Conservation (phyloP, 108 stramenopile species). For the Nitzschia sp. region DNA sequence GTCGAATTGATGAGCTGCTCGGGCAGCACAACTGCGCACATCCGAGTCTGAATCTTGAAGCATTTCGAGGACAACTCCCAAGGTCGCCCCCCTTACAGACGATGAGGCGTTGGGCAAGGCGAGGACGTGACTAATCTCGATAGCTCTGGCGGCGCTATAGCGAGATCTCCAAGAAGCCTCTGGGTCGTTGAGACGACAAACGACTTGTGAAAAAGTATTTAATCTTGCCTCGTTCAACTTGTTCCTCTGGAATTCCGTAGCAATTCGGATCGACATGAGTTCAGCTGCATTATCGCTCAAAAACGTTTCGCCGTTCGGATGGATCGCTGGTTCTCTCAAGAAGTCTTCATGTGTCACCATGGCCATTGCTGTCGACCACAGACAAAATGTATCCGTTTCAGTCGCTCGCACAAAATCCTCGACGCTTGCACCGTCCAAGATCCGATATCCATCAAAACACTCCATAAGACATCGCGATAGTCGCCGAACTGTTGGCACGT, state of each 20-base stretch:
- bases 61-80: constrained; percentile 14
- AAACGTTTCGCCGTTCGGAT: constrained; percentile 26
- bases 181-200: constrained; percentile 34
- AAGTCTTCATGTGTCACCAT: constrained; percentile 6
- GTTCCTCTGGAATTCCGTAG: not conserved
- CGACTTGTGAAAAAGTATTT: constrained; percentile 21
- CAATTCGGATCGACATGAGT: constrained; percentile 39
- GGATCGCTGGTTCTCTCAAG: not conserved
- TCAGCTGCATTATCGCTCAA: constrained; percentile 43
- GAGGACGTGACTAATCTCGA: constrained; percentile 29
- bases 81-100: not conserved
- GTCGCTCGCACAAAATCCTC: not conserved
- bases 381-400: not conserved
- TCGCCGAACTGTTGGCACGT: constrained; percentile 57
- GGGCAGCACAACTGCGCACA: constrained; percentile 48
- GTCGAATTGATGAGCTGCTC: constrained; percentile 17
- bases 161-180: constrained; percentile 40
- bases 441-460: constrained; percentile 28
- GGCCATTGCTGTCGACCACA: not conserved
- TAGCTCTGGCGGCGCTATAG: constrained; percentile 43
- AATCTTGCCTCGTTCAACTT: not conserved
- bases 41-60: constrained; percentile 64
- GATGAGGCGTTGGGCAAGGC: not conserved
- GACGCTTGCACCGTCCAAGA: not conserved
- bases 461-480: constrained; percentile 59